Evolutionary conservation across 805 yeast species (phyloP).

Genomic region (Sugiyamaella lignohabitans): DNA sequence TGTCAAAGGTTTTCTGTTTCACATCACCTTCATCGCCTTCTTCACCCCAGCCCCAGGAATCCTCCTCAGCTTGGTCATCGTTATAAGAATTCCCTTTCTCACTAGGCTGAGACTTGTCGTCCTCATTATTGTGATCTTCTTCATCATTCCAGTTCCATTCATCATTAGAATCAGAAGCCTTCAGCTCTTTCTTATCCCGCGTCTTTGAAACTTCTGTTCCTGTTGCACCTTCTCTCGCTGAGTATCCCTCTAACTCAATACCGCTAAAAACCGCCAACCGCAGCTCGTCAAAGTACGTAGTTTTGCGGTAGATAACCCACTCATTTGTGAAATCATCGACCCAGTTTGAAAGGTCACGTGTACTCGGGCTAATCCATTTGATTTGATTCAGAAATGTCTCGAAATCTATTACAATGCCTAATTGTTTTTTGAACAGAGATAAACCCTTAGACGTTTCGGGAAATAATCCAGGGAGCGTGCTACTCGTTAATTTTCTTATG

Average conservation of each 20-base stretch:
- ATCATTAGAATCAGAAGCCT: conserved; percentile 6
- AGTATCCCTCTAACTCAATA: not conserved
- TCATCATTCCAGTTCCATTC: conserved; percentile 21
- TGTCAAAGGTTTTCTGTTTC: too few relatives aligned
- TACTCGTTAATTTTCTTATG: conserved; percentile 3
- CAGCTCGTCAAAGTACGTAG: conserved; percentile 14
- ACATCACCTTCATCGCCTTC: too few relatives aligned
- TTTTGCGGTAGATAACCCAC: conserved; percentile 18
- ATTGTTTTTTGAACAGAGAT: conserved; percentile 12
- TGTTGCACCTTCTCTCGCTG: not conserved
- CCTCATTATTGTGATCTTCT: conserved; percentile 13
- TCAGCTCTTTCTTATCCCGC: not conserved
- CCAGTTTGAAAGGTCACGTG: conserved; percentile 19
- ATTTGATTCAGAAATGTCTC: conserved; percentile 12
- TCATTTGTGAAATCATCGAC: conserved; percentile 16
- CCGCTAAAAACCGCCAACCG: not conserved
- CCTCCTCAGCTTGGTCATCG: conserved; percentile 11
- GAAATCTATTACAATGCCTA: conserved; percentile 12
- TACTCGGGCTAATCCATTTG: conserved; percentile 15
- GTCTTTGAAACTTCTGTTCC: not conserved
- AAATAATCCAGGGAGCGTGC: conserved; percentile 17
- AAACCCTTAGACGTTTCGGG: conserved; percentile 17
- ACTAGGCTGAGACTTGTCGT: not conserved
- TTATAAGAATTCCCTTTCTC: not conserved
- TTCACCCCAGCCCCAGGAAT: conserved; percentile 26